These are phyloP conservation scores for Penicillium verrucosum DNA, from an alignment of 2,329 filamentous ascomycete species.

Conservation along the genomic window DNA sequence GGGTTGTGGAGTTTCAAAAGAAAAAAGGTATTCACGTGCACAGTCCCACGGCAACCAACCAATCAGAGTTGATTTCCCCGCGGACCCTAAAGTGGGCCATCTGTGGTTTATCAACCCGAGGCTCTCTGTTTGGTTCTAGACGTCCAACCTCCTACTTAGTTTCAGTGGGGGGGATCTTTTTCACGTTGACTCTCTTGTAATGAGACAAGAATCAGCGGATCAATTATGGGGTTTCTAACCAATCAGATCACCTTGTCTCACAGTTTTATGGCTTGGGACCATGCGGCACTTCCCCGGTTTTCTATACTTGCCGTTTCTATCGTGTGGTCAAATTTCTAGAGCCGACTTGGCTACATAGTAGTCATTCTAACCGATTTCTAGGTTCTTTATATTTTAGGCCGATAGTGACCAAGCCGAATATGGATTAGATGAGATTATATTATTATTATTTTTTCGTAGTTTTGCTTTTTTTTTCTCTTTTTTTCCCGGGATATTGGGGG, in stretches of 20 bases:
- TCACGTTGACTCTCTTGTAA: background rate
- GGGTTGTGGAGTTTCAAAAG: background rate
- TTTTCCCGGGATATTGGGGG: background rate
- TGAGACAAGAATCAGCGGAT: background rate
- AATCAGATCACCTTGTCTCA: background rate
- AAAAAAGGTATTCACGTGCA: background rate
- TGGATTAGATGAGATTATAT: background rate
- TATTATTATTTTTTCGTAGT: background rate
- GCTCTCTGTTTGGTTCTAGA: slow-evolving; percentile 7
- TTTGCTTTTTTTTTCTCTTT: background rate
- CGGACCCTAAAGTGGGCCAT: slow-evolving; percentile 4
- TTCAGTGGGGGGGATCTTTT: too few relatives aligned
- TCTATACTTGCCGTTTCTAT: background rate
- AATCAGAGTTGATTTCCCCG: background rate
- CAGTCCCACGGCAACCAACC: background rate
- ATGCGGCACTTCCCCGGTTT: slow-evolving; percentile 6
- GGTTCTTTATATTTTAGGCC: background rate
- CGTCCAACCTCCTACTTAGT: background rate
- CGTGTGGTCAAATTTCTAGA: background rate
- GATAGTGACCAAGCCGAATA: background rate
- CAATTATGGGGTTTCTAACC: background rate
- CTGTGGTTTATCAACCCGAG: background rate
- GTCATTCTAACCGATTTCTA: background rate
- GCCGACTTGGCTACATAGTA: slow-evolving; percentile 5
- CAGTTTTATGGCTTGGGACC: background rate